These are phyloP conservation scores for Oryza australiensis DNA, from an alignment of 176 grass and related monocot species.

Conservation along the genomic window DNA sequence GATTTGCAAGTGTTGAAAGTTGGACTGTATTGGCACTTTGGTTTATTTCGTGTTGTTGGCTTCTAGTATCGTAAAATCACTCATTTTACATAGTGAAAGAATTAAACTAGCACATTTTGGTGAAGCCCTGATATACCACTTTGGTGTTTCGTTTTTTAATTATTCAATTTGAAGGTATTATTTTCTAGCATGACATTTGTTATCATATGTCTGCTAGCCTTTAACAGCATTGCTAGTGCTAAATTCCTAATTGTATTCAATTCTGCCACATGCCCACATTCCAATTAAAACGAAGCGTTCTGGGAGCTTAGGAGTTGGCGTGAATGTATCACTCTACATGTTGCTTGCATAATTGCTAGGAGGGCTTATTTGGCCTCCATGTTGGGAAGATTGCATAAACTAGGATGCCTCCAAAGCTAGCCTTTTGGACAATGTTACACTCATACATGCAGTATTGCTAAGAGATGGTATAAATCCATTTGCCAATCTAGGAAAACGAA, in stretches of 20 bases:
- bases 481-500: background rate
- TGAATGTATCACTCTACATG: background rate
- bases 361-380: background rate
- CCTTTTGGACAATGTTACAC: background rate
- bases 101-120: background rate
- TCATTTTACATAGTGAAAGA: background rate
- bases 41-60: background rate
- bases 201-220: background rate
- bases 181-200: background rate
- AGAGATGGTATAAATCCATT: background rate
- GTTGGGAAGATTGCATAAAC: conserved; percentile 4
- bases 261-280: background rate
- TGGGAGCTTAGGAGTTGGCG: background rate
- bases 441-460: background rate
- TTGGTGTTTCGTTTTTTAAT: background rate
- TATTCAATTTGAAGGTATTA: background rate
- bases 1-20: background rate
- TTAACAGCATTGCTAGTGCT: background rate
- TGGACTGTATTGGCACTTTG: background rate
- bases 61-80: background rate
- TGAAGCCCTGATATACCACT: background rate
- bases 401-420: background rate
- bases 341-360: background rate
- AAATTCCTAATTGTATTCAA: background rate
- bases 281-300: background rate